Conservation (phyloP, 305 asterid species). For the Solanum hybrid region DNA sequence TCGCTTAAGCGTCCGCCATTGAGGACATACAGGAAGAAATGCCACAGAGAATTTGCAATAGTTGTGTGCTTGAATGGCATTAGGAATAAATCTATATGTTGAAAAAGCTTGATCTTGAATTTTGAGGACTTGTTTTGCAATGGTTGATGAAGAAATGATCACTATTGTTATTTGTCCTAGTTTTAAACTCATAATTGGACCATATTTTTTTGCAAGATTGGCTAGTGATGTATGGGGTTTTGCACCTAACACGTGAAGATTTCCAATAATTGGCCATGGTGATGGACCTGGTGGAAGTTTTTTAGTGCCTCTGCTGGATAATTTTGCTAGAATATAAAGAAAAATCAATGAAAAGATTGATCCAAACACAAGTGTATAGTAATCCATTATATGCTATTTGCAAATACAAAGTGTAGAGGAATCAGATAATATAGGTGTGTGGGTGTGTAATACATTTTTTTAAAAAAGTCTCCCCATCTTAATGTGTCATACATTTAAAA, state of each 20-base stretch:
- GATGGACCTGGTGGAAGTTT: not conserved
- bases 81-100: not conserved
- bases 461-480: too few relatives aligned
- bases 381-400: too few relatives aligned
- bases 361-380: too few relatives aligned
- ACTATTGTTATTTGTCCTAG: not conserved
- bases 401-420: too few relatives aligned
- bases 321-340: not conserved
- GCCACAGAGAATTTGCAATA: not conserved
- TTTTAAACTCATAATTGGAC: slow-evolving; percentile 1
- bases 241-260: not conserved
- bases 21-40: not conserved
- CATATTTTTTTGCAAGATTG: not conserved
- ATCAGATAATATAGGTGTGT: too few relatives aligned
- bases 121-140: not conserved
- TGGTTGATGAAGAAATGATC: not conserved
- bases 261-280: not conserved
- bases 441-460: too few relatives aligned
- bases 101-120: not conserved
- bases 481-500: too few relatives aligned
- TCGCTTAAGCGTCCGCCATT: not conserved
- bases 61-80: not conserved
- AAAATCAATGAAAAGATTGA: too few relatives aligned
- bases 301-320: not conserved
- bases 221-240: not conserved